phyloP scores from a whole-genome alignment of 2,329 filamentous ascomycete genomes.

The Penicillium sclerotigenum region DNA sequence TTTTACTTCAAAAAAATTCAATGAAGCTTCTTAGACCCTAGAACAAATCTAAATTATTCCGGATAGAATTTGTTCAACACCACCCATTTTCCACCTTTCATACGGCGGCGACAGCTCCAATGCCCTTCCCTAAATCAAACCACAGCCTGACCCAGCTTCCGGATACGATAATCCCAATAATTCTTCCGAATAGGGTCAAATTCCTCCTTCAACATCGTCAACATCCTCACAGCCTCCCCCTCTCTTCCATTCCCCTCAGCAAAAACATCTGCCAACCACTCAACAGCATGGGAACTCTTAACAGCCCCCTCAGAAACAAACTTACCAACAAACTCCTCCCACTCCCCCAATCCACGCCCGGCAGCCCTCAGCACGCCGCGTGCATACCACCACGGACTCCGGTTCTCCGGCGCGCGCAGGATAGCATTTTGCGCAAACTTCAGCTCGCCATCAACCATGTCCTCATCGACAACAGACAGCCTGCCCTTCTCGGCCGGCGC shows the following conservation, averaged over 20 bases:
- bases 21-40: neutral
- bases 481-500: constrained; percentile 29
- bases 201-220: constrained; percentile 72
- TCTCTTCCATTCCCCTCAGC: constrained; percentile 37
- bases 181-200: constrained; percentile 89
- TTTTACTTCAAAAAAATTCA: neutral
- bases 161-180: constrained; percentile 82
- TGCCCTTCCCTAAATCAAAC: neutral
- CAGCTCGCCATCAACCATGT: constrained; percentile 70
- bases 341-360: constrained; percentile 47
- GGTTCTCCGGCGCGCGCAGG: constrained; percentile 80
- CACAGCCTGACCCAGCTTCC: constrained; percentile 26
- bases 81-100: neutral
- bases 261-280: constrained; percentile 50
- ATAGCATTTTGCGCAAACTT: constrained; percentile 72
- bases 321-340: constrained; percentile 54
- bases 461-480: constrained; percentile 53
- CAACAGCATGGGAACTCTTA: constrained; percentile 58
- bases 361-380: constrained; percentile 70
- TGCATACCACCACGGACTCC: constrained; percentile 91
- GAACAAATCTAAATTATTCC: too few species aligned
- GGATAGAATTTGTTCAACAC: neutral
- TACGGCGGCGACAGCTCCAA: neutral
- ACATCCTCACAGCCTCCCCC: constrained; percentile 64
- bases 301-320: constrained; percentile 53